Evolutionary conservation across 306 rosid genomes (phyloP).

Genomic region (Cyamopsis tetragonoloba): DNA sequence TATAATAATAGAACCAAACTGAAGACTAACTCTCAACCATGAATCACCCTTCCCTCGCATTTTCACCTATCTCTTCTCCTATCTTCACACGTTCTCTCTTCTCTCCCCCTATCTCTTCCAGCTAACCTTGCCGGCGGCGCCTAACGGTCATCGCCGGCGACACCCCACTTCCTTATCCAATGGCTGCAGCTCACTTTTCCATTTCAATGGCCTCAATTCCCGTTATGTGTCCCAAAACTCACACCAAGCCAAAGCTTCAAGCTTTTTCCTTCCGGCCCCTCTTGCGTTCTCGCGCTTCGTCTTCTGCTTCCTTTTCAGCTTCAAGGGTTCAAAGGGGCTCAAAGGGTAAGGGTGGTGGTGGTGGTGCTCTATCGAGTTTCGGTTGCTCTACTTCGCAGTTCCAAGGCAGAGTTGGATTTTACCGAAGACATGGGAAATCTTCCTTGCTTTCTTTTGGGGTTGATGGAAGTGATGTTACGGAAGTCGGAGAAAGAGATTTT

Average conservation of each 20-base stretch:
- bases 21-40: not conserved
- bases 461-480: slow-evolving; percentile 29
- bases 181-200: slow-evolving; percentile 20
- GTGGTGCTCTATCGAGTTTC: slow-evolving; percentile 31
- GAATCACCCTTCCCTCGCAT: not conserved
- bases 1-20: not conserved
- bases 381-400: slow-evolving; percentile 63
- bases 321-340: slow-evolving; percentile 21
- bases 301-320: slow-evolving; percentile 1
- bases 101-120: not conserved
- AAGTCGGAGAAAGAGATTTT: slow-evolving; percentile 39
- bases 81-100: not conserved
- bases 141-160: slow-evolving; percentile 31
- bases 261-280: not conserved
- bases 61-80: not conserved
- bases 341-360: too few species aligned
- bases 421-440: slow-evolving; percentile 39
- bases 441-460: slow-evolving; percentile 59
- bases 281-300: not conserved
- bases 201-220: slow-evolving; percentile 40
- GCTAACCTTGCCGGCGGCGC: slow-evolving; percentile 16
- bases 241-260: not conserved
- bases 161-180: slow-evolving; percentile 13
- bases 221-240: slow-evolving; percentile 16
- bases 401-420: slow-evolving; percentile 47